Conservation (phyloP, 1,139 yeast genomes). For the Geotrichum reessii region DNA sequence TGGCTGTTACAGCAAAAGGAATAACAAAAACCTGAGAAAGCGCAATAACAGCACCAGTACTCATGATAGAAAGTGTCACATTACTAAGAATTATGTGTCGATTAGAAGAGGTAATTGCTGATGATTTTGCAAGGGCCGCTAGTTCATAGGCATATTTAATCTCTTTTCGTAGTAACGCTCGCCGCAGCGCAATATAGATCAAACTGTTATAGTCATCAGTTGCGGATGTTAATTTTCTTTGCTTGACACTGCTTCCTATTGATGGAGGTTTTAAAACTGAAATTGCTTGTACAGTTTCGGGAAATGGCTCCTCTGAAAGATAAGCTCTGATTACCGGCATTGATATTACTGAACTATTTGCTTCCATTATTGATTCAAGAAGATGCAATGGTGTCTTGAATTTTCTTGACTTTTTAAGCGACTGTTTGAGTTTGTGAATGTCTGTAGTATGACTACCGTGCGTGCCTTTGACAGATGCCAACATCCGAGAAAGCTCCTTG, state of each 20-base stretch:
- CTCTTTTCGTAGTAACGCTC: constrained; percentile 8
- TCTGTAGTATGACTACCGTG: constrained; percentile 2
- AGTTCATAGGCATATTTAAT: constrained; percentile 8
- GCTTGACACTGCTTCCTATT: neutral
- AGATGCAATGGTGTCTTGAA: constrained; percentile 11
- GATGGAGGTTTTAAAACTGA: neutral
- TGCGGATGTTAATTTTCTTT: neutral
- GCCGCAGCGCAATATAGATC: constrained; percentile 8
- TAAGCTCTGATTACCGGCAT: neutral
- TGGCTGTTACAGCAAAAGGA: constrained; percentile 1
- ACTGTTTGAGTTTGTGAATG: constrained; percentile 8
- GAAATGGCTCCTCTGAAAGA: constrained; percentile 12
- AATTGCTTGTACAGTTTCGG: constrained; percentile 7
- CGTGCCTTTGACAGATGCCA: neutral
- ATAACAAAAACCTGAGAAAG: neutral
- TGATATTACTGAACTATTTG: neutral
- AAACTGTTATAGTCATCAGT: neutral
- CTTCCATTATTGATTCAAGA: constrained; percentile 1
- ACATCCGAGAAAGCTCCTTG: neutral
- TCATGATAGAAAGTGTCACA: neutral
- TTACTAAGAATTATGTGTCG: constrained; percentile 2
- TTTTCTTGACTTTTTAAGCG: constrained; percentile 1
- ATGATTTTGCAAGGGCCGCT: constrained; percentile 1
- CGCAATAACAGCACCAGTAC: neutral
- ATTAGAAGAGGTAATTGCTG: neutral